Evolutionary conservation across 2,329 filamentous ascomycete species (phyloP), one percentile per base, ranked within the genome.

Genomic region (Madurella fahalii): DNA sequence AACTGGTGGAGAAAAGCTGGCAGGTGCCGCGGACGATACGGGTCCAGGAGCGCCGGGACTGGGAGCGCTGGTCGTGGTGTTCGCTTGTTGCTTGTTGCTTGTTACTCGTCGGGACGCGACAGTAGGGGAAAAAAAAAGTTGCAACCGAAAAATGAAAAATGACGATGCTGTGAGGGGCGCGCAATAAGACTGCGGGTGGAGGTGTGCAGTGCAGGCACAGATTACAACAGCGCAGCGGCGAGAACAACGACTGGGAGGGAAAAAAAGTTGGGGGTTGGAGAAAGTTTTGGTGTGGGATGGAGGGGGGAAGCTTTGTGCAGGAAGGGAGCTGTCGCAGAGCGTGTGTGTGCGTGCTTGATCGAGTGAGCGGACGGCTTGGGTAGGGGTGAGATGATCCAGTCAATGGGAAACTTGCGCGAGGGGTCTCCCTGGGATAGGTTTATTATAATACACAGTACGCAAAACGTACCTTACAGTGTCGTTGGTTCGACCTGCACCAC

Each of bases 231-330:
- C 53, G 55, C 54, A 54, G 60, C 30, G 55, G 60, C 30, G 55
- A 56, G 59, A 58, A 58, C 52, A 56, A 56, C 53, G 58, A 62
- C 55, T 56, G 55, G 59, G 49, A 54, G 52, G 41, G 61, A 60
- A 59, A 60, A 61, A 63, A 64, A 60, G 50, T 62, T 62, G 60
- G 59, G 63, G 64, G 60, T 63, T 63, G 63, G 61, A 63, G 62
- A 60, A 61, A 55, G 56, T 57, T 59, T 59, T 59, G 54, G 60
- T 56, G 58, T 59, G 57, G 59, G 58, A 53, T 59, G 49, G 40
- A n/a, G n/a, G 53, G 50, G 53, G 55, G 47, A 40, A 57, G 58
- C 54, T 61, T 59, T 57, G 58, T 53, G 56, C 47, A 50, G 53
- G 45, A 48, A 48, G 53, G 53, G 50, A 56, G 42, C 49, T 58